Base-by-base conservation (phyloP, 805 yeast species). In the Candida piceae region DNA sequence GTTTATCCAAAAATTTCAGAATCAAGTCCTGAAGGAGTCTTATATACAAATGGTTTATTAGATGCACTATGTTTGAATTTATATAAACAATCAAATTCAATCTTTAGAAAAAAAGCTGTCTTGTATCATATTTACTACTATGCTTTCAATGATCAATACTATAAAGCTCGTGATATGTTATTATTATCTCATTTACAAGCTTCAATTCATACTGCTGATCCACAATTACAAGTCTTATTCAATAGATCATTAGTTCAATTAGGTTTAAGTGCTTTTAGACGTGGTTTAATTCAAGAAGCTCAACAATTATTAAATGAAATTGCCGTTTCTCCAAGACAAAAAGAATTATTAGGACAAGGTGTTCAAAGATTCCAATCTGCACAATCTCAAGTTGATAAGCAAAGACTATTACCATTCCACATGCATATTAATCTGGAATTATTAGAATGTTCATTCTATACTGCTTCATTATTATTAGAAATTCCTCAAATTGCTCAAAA, bases 371-470 rank as follows among this genome's bases (percentile, higher is more conserved):
- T 74, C 59, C 76, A 72, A 52, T 66, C 68, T 58, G 56, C 55
- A 48, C 54, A 57, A 40, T 36, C 58, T 34, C 48, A 71, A 31
- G 75, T 72, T 43, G 95, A 84, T 56, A 77, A 72, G 53, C 90
- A 81, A 64, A 80, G 89, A 59, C 75, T 88, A 60, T 72, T 93
- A 59, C 99, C 99, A 41, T 93, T 84, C 82, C 98, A 93, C 67
- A 88, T 87, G 84, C 99, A 93, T 67, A 90, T 93, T 63, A 93
- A 93, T 66, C 70, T 90, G 52, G 97, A 94, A 70, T 77, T 93
- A 55, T 74, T 93, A 48, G 98, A 93, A 66, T 84, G 94, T 59
- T 95, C 86, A 32, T 90, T 83, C 72, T 76, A 88, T 70, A 93
- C 97, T 10, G 72, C 86, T 40, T 85, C 95, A 21, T 69, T 93